phyloP scores from a whole-genome alignment of 352 stramenopile species.

The Pythium sp. region DNA sequence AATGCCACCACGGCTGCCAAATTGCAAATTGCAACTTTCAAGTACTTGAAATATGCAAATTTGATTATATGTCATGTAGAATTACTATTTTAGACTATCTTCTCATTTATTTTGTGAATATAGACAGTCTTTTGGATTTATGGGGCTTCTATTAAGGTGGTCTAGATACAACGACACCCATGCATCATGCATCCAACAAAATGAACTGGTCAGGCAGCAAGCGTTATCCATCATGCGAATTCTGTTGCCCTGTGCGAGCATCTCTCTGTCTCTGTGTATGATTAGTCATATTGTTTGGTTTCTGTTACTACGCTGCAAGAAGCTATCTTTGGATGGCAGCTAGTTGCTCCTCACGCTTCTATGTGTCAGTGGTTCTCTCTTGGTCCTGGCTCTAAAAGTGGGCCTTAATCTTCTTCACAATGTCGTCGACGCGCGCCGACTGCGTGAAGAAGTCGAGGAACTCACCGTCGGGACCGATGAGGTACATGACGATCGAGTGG shows the following conservation, averaged over 20 bases:
- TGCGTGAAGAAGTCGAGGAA: slow-evolving; percentile 99
- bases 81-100: not conserved
- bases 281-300: not conserved
- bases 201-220: not conserved
- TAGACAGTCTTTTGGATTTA: not conserved
- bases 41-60: not conserved
- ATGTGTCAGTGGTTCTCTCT: not conserved
- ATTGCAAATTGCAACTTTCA: not conserved
- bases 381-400: slow-evolving; percentile 41
- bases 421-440: slow-evolving; percentile 92
- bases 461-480: slow-evolving; percentile 94
- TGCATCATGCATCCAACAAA: not conserved
- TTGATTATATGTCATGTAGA: not conserved
- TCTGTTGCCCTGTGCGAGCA: not conserved
- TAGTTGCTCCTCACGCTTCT: slow-evolving; percentile 5
- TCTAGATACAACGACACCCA: not conserved
- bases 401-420: slow-evolving; percentile 92
- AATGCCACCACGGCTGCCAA: not conserved
- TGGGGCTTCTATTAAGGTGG: slow-evolving; percentile 7
- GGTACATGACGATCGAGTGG: slow-evolving; percentile 99
- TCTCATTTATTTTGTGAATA: not conserved
- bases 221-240: not conserved
- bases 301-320: not conserved
- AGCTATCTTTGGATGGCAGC: not conserved
- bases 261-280: not conserved